These are phyloP conservation scores for Globisporangium cylindrosporum DNA, from an alignment of 352 stramenopile genomes.

Conservation along the genomic window DNA sequence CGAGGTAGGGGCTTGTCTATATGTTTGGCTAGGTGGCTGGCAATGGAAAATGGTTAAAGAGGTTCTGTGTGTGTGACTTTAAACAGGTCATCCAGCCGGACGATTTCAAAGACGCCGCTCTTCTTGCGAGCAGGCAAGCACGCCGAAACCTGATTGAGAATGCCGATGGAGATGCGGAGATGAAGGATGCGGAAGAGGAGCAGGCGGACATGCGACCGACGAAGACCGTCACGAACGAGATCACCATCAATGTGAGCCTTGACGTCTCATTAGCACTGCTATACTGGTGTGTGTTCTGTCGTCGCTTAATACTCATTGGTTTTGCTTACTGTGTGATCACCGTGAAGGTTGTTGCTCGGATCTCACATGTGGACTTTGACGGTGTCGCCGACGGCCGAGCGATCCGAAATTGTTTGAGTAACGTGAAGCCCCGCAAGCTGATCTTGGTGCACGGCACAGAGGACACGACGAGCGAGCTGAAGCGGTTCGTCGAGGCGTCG, in stretches of 20 bases:
- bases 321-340: neutral
- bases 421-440: constrained; percentile 87
- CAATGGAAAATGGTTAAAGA: neutral
- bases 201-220: constrained; percentile 66
- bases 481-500: constrained; percentile 78
- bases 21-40: neutral
- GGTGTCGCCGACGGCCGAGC: constrained; percentile 78
- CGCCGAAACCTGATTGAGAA: constrained; percentile 63
- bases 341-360: constrained; percentile 63
- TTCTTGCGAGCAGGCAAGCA: constrained; percentile 58
- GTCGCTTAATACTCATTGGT: neutral
- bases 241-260: constrained; percentile 51
- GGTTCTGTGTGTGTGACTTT: neutral
- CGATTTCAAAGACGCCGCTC: constrained; percentile 76
- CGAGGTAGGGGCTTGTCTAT: constrained; percentile 36
- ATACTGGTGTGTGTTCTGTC: neutral
- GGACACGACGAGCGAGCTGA: constrained; percentile 75
- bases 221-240: constrained; percentile 74
- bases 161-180: constrained; percentile 59
- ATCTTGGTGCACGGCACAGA: constrained; percentile 86
- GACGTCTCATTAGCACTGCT: neutral
- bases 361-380: constrained; percentile 83
- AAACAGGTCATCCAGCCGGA: constrained; percentile 69
- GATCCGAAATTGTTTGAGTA: constrained; percentile 86
- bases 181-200: constrained; percentile 68